Evolutionary conservation across 2,329 filamentous ascomycete genomes (phyloP).

Genomic region (Phyllachora maydis): DNA sequence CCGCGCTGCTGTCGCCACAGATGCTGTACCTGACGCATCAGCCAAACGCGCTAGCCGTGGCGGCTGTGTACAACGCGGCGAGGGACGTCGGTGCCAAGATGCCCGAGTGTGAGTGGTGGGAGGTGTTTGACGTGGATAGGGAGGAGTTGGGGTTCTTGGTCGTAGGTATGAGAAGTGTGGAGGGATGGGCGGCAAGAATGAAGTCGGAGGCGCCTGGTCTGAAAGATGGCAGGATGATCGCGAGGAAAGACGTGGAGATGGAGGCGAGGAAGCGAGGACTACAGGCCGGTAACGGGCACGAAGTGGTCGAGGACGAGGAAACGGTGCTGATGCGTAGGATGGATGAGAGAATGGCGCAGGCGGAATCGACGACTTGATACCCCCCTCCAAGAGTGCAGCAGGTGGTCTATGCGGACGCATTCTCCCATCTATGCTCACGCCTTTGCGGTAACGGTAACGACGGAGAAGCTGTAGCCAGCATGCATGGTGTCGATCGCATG

Average conservation of each 20-base stretch:
- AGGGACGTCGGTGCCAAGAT: constrained; percentile 57
- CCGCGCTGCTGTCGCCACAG: constrained; percentile 69
- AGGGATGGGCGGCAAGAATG: constrained; percentile 44
- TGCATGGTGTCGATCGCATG: no score
- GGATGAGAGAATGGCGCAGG: constrained; percentile 14
- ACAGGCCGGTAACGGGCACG: constrained; percentile 11
- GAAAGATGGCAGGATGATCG: constrained; percentile 26
- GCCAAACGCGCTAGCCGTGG: constrained; percentile 64
- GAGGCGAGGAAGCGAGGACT: constrained; percentile 36
- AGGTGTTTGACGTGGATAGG: constrained; percentile 87
- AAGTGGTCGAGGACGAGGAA: constrained; percentile 11
- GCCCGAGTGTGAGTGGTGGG: constrained; percentile 84
- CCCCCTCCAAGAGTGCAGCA: no score
- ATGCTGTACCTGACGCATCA: constrained; percentile 84
- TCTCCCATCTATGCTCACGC: no score
- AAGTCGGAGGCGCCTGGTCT: constrained; percentile 30
- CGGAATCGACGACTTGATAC: no score
- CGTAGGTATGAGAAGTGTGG: constrained; percentile 63
- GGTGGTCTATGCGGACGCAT: no score
- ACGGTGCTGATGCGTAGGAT: constrained; percentile 19
- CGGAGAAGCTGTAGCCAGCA: no score
- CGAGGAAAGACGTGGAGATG: constrained; percentile 30
- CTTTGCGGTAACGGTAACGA: no score
- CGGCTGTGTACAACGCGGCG: constrained; percentile 78
- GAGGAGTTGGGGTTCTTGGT: constrained; percentile 90